phyloP scores from a whole-genome alignment of 306 rosid genomes.

The Cicer judaicum region DNA sequence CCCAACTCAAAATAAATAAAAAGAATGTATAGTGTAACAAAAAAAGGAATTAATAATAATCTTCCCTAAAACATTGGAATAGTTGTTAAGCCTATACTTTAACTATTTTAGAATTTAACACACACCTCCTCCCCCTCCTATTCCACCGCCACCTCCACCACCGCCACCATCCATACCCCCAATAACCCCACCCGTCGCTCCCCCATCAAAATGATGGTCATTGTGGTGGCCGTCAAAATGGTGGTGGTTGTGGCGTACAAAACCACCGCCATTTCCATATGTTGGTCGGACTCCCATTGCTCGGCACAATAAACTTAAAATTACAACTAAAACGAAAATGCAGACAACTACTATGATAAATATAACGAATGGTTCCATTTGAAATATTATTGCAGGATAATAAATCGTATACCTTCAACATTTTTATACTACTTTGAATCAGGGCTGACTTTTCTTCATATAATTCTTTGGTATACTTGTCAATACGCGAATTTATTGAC shows the following conservation, averaged over 20 bases:
- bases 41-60: too few species aligned
- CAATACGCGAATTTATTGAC: neutral
- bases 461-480: neutral
- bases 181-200: neutral
- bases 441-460: neutral
- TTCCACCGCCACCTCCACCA: neutral
- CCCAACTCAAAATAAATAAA: too few species aligned
- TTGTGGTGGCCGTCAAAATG: neutral
- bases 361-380: slow-evolving; percentile 39
- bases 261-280: slow-evolving; percentile 7
- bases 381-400: neutral
- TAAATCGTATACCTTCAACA: neutral
- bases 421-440: slow-evolving; percentile 17
- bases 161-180: neutral
- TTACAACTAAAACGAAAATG: neutral
- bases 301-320: slow-evolving; percentile 29
- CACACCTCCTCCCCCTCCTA: neutral
- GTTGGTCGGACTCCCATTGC: neutral
- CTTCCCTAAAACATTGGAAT: too few species aligned
- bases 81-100: too few species aligned
- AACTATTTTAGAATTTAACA: neutral
- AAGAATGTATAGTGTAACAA: too few species aligned
- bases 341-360: slow-evolving; percentile 33
- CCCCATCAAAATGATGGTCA: neutral
- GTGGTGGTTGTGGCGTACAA: neutral